These are phyloP conservation scores for Hippophae rhamnoides DNA, from an alignment of 306 rosid genomes.

Conservation along the genomic window DNA sequence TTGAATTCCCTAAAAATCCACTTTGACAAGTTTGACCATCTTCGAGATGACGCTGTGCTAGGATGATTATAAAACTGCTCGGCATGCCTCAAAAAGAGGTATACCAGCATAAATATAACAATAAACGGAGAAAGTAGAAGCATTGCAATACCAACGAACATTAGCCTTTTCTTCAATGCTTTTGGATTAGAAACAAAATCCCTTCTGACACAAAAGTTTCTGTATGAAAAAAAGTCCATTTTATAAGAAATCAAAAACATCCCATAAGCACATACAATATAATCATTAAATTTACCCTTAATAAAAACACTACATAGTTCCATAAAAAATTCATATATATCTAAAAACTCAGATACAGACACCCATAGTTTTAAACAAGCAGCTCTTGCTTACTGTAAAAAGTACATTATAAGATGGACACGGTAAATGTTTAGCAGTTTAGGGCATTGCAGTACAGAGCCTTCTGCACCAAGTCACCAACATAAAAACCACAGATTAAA, in stretches of 20 bases:
- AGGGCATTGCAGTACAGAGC: neutral
- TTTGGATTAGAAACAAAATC: slow-evolving; percentile 75
- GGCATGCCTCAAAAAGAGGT: slow-evolving; percentile 89
- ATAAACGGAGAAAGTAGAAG: slow-evolving; percentile 93
- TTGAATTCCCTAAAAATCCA: slow-evolving; percentile 92
- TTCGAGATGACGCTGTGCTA: slow-evolving; percentile 74
- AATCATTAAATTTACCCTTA: slow-evolving; percentile 1
- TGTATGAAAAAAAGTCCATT: slow-evolving; percentile 27
- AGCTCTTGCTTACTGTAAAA: neutral
- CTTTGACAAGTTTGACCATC: slow-evolving; percentile 92
- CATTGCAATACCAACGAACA: slow-evolving; percentile 77
- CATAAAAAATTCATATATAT: too few relatives aligned
- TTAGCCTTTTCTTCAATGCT: slow-evolving; percentile 70
- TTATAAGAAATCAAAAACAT: slow-evolving; percentile 18
- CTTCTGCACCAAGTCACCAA: neutral
- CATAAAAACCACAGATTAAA: neutral
- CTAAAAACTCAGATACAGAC: neutral
- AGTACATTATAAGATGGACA: neutral
- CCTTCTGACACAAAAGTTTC: slow-evolving; percentile 62
- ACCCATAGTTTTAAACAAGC: neutral
- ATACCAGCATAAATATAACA: slow-evolving; percentile 90
- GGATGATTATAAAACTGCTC: slow-evolving; percentile 93
- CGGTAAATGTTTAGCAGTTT: neutral
- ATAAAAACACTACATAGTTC: neutral
- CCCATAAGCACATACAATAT: slow-evolving; percentile 3